Evolutionary conservation across 2,329 filamentous ascomycete species (phyloP), one percentile per base, ranked within the genome.

Genomic region (Epichloe glyceriae): DNA sequence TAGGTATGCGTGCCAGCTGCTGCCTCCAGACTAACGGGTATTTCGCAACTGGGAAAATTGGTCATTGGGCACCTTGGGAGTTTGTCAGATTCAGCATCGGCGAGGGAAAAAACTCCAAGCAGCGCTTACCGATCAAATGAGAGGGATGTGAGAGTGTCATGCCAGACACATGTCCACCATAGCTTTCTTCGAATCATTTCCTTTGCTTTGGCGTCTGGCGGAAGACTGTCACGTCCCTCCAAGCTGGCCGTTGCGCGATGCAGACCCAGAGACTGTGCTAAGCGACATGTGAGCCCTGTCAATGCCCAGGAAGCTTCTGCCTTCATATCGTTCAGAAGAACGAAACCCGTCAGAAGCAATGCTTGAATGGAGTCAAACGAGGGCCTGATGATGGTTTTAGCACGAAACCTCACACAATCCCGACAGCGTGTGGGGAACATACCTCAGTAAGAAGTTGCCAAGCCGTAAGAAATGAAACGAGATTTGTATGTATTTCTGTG

Each of bases 251-350:
- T 69, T 20, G 70, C 62, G 7, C 76, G 70, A 58, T 84, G 80
- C 11, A 84, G 67, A 4, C 80, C 80, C 1, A 84, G 67, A 0
- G 80, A 82, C 59, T 83, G 79, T 0, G 80, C 80, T n/a, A 84
- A 70, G 26, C 80, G 73, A 54, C 79, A 82, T 0, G 80, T 82
- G 43, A 83, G 71, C 0, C 80, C 80, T 47, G 82, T 73, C 49
- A 84, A 62, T 0, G 80, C 80, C 80, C 80, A 84, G 0, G 80
- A 83, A 0, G 79, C 80, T 58, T 84, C 80, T 1, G 80, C 80
- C 59, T 83, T 83, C 80, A 84, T 84, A 53, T 84, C 80, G 56
- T 84, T 84, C 26, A 83, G 67, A 2, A 84, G 67, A 2, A 82
- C 79, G 54, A 83, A 83, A 33, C 78, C 75, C 4, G 78, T 79